A percentile compares a stretch with the other conserved stretches of the same genome.
Evolutionary conservation across 345 rosid genomes (phyloP).

Genomic region (Boechera stricta): DNA sequence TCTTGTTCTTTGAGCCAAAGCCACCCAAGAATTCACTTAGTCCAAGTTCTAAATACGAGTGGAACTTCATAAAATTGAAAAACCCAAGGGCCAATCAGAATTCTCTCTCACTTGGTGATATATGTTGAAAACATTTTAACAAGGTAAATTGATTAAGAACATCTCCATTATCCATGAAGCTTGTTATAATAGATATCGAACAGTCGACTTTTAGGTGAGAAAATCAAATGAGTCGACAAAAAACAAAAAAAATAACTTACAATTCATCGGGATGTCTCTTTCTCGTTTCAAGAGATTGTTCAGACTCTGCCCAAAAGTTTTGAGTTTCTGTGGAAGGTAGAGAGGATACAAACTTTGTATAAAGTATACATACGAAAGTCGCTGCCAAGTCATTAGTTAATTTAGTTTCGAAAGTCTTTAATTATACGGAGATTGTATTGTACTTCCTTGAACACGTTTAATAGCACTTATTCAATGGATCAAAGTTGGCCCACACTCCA

Average conservation of each 20-base stretch:
- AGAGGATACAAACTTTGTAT: not conserved
- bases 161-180: no score
- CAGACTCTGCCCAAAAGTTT: not conserved
- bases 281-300: not conserved
- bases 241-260: not conserved
- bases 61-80: no score
- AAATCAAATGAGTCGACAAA: no score
- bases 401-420: conserved; percentile 4
- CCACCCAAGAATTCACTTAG: not conserved
- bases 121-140: no score
- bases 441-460: not conserved
- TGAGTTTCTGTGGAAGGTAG: not conserved
- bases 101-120: no score
- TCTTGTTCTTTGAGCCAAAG: conserved; percentile 3
- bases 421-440: not conserved
- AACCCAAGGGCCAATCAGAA: no score
- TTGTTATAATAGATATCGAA: no score
- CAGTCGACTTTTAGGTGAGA: no score
- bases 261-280: conserved; percentile 2
- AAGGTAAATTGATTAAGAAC: no score
- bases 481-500: conserved; percentile 21
- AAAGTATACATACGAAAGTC: not conserved
- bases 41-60: no score
- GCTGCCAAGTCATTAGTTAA: not conserved
- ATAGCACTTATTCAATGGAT: no score